phyloP scores from a whole-genome alignment of 2,329 filamentous ascomycete genomes.

The Epichloe coenophiala region DNA sequence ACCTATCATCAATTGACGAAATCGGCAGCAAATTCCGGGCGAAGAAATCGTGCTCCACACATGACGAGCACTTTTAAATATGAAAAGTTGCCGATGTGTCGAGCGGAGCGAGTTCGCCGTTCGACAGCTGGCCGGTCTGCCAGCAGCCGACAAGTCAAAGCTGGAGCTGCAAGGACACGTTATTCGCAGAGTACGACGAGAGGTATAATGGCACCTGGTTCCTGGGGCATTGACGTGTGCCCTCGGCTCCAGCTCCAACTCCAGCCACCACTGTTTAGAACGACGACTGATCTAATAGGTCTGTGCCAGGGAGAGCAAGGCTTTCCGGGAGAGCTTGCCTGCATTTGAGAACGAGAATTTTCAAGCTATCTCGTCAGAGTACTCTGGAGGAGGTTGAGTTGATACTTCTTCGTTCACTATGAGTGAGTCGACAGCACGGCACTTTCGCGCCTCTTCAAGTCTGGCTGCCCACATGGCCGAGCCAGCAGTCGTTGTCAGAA shows the following conservation, averaged over 20 bases:
- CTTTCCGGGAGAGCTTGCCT: neutral
- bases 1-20: neutral
- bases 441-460: slow-evolving; percentile 47
- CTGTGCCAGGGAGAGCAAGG: neutral
- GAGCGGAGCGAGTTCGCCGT: neutral
- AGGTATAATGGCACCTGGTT: neutral
- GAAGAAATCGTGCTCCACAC: neutral
- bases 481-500: slow-evolving; percentile 75
- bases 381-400: slow-evolving; percentile 14
- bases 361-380: slow-evolving; percentile 13
- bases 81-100: neutral
- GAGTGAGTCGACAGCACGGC: slow-evolving; percentile 6
- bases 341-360: neutral
- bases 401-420: slow-evolving; percentile 8
- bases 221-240: too few relatives aligned
- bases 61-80: neutral
- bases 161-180: neutral
- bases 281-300: neutral
- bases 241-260: too few relatives aligned
- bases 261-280: too few relatives aligned
- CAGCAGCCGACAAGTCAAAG: neutral
- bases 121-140: neutral
- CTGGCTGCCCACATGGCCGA: slow-evolving; percentile 76
- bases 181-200: neutral
- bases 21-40: neutral